These are phyloP conservation scores for Aureobasidium sp. DNA, from an alignment of 2,329 filamentous ascomycete species.

Conservation along the genomic window DNA sequence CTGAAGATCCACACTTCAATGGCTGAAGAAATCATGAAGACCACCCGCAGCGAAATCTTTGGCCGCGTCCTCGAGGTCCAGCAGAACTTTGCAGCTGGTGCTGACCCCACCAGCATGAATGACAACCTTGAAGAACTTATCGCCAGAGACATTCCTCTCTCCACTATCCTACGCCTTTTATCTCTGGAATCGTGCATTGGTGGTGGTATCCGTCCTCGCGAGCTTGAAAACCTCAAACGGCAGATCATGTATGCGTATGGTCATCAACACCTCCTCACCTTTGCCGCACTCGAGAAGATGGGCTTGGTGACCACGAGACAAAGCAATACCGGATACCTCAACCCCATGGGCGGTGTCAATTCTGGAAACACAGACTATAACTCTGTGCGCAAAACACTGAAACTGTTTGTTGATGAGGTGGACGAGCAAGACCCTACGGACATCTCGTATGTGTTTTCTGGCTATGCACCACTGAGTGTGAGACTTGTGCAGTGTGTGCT, in stretches of 20 bases:
- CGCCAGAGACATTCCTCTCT: slow-evolving; percentile 70
- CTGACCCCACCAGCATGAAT: slow-evolving; percentile 73
- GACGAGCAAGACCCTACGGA: slow-evolving; percentile 92
- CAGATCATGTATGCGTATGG: slow-evolving; percentile 89
- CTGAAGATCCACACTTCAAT: slow-evolving; percentile 87
- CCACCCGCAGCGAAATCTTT: slow-evolving; percentile 84
- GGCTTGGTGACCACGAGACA: slow-evolving; percentile 73
- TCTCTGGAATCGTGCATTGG: slow-evolving; percentile 89
- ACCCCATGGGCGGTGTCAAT: slow-evolving; percentile 60
- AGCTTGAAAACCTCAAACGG: slow-evolving; percentile 82
- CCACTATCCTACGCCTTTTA: slow-evolving; percentile 74
- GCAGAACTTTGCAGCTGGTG: slow-evolving; percentile 85
- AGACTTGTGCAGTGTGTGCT: slow-evolving; percentile 87
- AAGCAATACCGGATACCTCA: slow-evolving; percentile 65
- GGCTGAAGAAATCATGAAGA: slow-evolving; percentile 91
- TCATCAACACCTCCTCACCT: slow-evolving; percentile 86
- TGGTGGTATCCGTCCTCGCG: slow-evolving; percentile 79
- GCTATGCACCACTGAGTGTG: slow-evolving; percentile 88
- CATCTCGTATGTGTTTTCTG: slow-evolving; percentile 95
- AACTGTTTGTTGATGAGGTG: slow-evolving; percentile 90
- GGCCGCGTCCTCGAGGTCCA: slow-evolving; percentile 85
- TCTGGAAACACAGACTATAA: slow-evolving; percentile 64
- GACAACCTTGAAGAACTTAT: slow-evolving; percentile 94
- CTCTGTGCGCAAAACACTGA: slow-evolving; percentile 75
- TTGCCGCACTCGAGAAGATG: slow-evolving; percentile 81